A percentile compares a stretch with the other conserved stretches of the same genome.
These are phyloP conservation scores for Astrothelium subdiscretum DNA, from an alignment of 495 filamentous ascomycete genomes.

Conservation along the genomic window DNA sequence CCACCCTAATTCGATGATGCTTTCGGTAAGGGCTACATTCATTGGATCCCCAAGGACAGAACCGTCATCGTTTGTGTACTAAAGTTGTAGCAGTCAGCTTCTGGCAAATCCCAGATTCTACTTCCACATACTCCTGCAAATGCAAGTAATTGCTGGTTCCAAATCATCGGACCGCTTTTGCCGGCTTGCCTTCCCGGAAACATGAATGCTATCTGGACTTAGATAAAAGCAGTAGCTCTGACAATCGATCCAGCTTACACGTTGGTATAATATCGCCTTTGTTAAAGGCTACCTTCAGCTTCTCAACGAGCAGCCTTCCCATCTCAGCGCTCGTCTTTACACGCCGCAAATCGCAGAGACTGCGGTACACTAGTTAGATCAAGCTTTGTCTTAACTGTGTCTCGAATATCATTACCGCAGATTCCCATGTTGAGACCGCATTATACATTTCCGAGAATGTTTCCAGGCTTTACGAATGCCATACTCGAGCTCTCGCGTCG, in stretches of 20 bases:
- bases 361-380: neutral
- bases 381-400: neutral
- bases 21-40: conserved; percentile 16
- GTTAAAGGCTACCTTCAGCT: conserved; percentile 15
- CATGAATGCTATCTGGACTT: conserved; percentile 10
- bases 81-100: neutral
- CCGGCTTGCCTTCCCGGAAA: conserved; percentile 18
- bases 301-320: conserved; percentile 9
- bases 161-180: conserved; percentile 20
- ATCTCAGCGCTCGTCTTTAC: conserved; percentile 18
- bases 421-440: conserved; percentile 20
- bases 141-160: conserved; percentile 21
- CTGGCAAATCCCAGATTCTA: neutral
- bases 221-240: neutral
- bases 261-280: conserved; percentile 19
- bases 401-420: conserved; percentile 5
- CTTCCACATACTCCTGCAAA: conserved; percentile 17
- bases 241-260: neutral
- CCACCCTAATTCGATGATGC: conserved; percentile 22
- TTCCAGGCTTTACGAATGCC: conserved; percentile 22
- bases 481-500: conserved; percentile 16
- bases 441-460: conserved; percentile 24
- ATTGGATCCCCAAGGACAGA: conserved; percentile 20
- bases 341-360: conserved; percentile 19
- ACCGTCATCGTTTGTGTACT: conserved; percentile 9